phyloP scores from a whole-genome alignment of 2,329 filamentous ascomycete genomes.

The Aspergillus sclerotialis region DNA sequence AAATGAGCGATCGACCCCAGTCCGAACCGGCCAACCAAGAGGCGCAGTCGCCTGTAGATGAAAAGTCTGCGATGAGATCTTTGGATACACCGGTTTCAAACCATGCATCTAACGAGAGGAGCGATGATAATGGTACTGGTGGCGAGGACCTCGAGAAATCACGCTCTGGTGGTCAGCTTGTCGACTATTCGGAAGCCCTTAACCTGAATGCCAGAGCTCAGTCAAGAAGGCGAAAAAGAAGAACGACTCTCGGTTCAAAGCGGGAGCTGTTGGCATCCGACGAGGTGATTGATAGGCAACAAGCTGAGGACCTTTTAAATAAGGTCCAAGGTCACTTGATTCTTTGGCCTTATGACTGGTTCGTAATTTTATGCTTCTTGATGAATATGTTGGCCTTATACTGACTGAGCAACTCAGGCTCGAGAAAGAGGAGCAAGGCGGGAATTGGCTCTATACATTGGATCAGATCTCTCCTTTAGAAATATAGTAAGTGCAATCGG shows the following conservation, averaged over 20 bases:
- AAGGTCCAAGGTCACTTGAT: constrained; percentile 85
- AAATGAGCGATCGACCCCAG: constrained; percentile 28
- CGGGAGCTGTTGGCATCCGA: constrained; percentile 52
- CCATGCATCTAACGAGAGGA: constrained; percentile 15
- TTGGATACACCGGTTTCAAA: constrained; percentile 20
- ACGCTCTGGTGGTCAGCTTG: constrained; percentile 21
- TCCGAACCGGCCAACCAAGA: constrained; percentile 22
- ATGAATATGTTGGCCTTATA: constrained; percentile 2
- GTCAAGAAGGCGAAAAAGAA: constrained; percentile 32
- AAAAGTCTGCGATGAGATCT: constrained; percentile 36
- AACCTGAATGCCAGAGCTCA: constrained; percentile 31
- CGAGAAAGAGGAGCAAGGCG: constrained; percentile 79
- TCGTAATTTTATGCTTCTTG: constrained; percentile 15
- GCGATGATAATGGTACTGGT: constrained; percentile 17
- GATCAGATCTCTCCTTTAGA: constrained; percentile 93
- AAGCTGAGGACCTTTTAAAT: constrained; percentile 74
- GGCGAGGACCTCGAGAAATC: constrained; percentile 26
- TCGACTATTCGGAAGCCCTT: constrained; percentile 35
- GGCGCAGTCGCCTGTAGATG: constrained; percentile 29
- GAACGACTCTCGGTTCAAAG: constrained; percentile 41
- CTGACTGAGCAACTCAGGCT: constrained; percentile 46
- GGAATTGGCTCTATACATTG: constrained; percentile 95
- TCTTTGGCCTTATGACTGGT: constrained; percentile 91
- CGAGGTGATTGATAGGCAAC: constrained; percentile 65
- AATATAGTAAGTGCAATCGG: constrained; percentile 60